Evolutionary conservation across 2,329 filamentous ascomycete species (phyloP), one percentile per base, ranked within the genome.

Genomic region (Monosporascus sp.): DNA sequence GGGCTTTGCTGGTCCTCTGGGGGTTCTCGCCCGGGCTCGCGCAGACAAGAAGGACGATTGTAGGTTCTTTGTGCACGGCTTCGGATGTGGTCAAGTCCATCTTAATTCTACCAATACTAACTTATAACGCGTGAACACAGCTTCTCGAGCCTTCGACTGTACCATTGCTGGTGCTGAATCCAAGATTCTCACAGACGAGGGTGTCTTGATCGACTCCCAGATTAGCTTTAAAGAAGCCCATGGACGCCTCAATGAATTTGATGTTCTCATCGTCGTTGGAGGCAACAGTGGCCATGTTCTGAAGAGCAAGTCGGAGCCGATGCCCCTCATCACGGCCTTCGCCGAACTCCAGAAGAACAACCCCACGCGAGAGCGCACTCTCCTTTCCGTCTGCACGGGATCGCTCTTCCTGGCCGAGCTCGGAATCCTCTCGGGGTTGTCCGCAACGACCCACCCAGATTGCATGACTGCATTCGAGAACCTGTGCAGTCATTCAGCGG

Each of bases 381-480:
- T 94, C 65, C 75, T 94, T 62, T 89, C 88, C 61, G 77, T 95
- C 70, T 91, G 88, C 77, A 90, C 88, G 47, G 90, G 89, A 58
- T 81, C 87, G 44, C 82, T 93, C 66, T 82, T 93, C 74, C 82
- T 93, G 49, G 90, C 86, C 57, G 78, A 88, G 65, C 80, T 86
- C 65, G 89, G 89, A 61, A 83, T 94, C 67, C 82, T 95, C 56
- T 83, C 86, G 60, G 90, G 90, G 58, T 78, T 94, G 25, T 85
- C 86, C 31, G 89, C 88, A 62, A 95, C 90, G 58, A 93, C 88
- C 54, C 90, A 94, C 71, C 86, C 88, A 56, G 88, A 94, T 72
- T 85, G 78, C 73, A 80, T 91, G 64, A 90, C 89, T 69, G 87
- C 83, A 60, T 84, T 95, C 66, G 90, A 94, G 77, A 91, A 85